phyloP scores from a whole-genome alignment of 202 grass and related monocot species.

The Miscanthus sacchariflorus region DNA sequence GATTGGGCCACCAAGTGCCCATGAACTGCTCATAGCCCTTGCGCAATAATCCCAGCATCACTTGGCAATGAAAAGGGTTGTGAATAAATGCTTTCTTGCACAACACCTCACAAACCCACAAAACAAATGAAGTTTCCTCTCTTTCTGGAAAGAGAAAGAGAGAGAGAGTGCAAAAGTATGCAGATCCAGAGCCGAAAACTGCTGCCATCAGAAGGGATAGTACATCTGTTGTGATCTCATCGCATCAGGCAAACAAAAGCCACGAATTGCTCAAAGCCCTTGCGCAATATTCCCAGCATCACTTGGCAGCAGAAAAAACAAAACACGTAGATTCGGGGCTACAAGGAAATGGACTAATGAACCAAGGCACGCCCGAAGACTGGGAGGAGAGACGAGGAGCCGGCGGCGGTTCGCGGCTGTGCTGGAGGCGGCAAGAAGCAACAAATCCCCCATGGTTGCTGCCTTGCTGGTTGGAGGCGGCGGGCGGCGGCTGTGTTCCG shows the following conservation, averaged over 20 bases:
- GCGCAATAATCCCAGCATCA: conserved; percentile 69
- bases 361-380: neutral
- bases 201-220: conserved; percentile 63
- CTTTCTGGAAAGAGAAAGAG: neutral
- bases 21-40: conserved; percentile 62
- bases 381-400: neutral
- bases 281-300: conserved; percentile 75
- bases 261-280: conserved; percentile 66
- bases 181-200: neutral
- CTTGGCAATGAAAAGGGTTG: conserved; percentile 18
- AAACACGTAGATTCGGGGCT: neutral
- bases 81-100: neutral
- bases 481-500: neutral
- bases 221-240: conserved; percentile 50
- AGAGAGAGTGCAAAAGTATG: neutral
- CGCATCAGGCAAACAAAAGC: conserved; percentile 47
- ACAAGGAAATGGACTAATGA: neutral
- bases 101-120: neutral
- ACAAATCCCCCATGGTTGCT: neutral
- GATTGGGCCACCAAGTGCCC: conserved; percentile 29
- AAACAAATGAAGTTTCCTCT: neutral
- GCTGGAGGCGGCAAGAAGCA: neutral
- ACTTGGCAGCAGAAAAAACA: conserved; percentile 46
- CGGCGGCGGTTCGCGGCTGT: neutral
- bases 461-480: neutral